phyloP scores from a whole-genome alignment of 106 monocot genomes.

The Dendrobium chrysotoxum region DNA sequence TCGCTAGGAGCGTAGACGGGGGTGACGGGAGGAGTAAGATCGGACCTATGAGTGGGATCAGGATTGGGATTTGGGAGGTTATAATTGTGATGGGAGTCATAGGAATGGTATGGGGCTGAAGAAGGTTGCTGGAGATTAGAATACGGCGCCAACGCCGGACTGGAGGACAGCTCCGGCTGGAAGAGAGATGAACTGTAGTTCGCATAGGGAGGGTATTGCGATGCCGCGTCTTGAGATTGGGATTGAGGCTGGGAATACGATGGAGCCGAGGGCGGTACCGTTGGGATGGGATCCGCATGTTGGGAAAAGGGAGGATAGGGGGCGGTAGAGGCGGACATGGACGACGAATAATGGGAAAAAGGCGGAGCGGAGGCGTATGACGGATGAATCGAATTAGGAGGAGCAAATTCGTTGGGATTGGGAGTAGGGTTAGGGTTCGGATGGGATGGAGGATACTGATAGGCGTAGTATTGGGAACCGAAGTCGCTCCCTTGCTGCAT shows the following conservation, averaged over 20 bases:
- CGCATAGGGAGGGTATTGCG: constrained; percentile 16
- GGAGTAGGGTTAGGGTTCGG: constrained; percentile 20
- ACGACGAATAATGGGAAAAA: constrained; percentile 31
- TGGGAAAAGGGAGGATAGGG: constrained; percentile 16
- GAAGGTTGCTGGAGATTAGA: constrained; percentile 18
- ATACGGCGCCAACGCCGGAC: constrained; percentile 2
- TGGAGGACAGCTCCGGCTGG: constrained; percentile 21
- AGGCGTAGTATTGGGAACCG: constrained; percentile 37
- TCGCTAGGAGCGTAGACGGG: constrained; percentile 25
- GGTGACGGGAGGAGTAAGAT: constrained; percentile 1
- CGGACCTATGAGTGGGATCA: constrained; percentile 7
- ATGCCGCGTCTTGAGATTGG: constrained; percentile 5
- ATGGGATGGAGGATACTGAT: constrained; percentile 15
- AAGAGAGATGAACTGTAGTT: constrained; percentile 24
- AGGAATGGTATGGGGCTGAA: constrained; percentile 17
- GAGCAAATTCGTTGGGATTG: constrained; percentile 19
- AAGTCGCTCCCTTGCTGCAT: constrained; percentile 51
- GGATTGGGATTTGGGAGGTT: constrained; percentile 10
- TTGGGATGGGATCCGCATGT: constrained; percentile 23
- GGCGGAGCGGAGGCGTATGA: constrained; percentile 67
- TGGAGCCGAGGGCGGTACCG: constrained; percentile 20
- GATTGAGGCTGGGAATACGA: constrained; percentile 10
- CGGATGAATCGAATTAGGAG: constrained; percentile 14
- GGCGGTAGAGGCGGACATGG: constrained; percentile 5
- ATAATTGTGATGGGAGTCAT: constrained; percentile 20